A percentile compares a stretch with the other conserved stretches of the same genome.
Conservation (phyloP, 1,284 basidiomycete genomes). For the Anthracocystis setariae region DNA sequence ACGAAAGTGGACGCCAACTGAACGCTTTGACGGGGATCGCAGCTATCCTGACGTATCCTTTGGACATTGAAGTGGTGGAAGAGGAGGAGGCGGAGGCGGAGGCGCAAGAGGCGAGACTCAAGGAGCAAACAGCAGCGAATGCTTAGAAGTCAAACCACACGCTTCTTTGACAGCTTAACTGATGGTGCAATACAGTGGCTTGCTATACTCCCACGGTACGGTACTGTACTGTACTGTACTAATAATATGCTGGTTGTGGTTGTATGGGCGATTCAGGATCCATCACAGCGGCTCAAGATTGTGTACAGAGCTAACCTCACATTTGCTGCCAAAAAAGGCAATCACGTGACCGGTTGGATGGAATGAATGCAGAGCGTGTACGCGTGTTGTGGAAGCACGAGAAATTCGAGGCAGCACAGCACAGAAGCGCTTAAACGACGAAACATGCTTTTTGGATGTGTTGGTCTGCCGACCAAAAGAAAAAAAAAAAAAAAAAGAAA, state of each 20-base stretch:
- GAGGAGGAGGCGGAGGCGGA: slow-evolving; percentile 74
- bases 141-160: too few relatives aligned
- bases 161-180: background rate
- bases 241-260: too few relatives aligned
- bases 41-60: slow-evolving; percentile 92
- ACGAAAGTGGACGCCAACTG: slow-evolving; percentile 87
- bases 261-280: too few relatives aligned
- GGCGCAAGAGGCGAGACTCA: slow-evolving; percentile 49
- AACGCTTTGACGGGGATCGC: slow-evolving; percentile 95
- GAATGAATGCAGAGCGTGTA: slow-evolving; percentile 12
- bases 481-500: background rate
- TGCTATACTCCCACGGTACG: too few relatives aligned
- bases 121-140: slow-evolving; percentile 10
- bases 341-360: slow-evolving; percentile 13
- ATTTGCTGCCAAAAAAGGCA: background rate
- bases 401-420: slow-evolving; percentile 11
- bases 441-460: slow-evolving; percentile 4
- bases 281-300: too few relatives aligned
- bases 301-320: slow-evolving; percentile 12
- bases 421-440: too few relatives aligned
- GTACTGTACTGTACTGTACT: too few relatives aligned
- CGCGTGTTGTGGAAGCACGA: slow-evolving; percentile 7
- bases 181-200: background rate
- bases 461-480: slow-evolving; percentile 9
- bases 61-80: slow-evolving; percentile 81